Evolutionary conservation across 2,329 filamentous ascomycete genomes (phyloP), one percentile per base, ranked within the genome.

Genomic region (Parascedosporium putredinis): DNA sequence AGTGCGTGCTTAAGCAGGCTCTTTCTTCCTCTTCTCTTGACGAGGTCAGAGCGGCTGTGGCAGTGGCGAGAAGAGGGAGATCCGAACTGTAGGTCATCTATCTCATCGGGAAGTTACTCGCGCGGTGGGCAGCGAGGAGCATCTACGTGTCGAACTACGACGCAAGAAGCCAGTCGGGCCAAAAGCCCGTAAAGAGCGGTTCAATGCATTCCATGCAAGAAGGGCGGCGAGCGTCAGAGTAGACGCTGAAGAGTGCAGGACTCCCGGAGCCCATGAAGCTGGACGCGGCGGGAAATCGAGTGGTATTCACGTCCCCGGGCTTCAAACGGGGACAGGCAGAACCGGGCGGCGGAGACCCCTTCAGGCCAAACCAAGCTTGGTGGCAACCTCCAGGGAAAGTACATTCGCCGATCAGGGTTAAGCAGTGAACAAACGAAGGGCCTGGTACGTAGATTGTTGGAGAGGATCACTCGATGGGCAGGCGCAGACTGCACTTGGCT

Each of bases 301-400:
- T 48, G 46, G 46, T 20, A 22, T 29, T 48, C 46, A 38, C 20
- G 46, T 48, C 46, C n/a, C 46, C 23, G 20, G 14, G 46, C 46
- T 48, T 48, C 46, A 48, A 48, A 48, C 46, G 22, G 44, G n/a
- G 24, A 46, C 44, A 31, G 24, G 24, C 16, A 27, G 44, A n/a
- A 27, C 14, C 23, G 29, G 8, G 29, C 45, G 12, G 10, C 14
- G n/a, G 27, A 14, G 20, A 16, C 27, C 33, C 16, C n/a, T n/a
- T n/a, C n/a, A n/a, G 27, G 29, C 25, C 20, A 29, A 7, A 20
- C 5, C 16, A 27, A 16, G 44, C 5, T 46, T 23, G 25, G 25
- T 22, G 42, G 42, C 23, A 10, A 31, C 23, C 24, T 45, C 16
- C 44, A 27, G 44, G 24, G 16, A n/a, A 23, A 46, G 44, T 20